A percentile compares a stretch with the other conserved stretches of the same genome.
phyloP scores from a whole-genome alignment of 306 rosid species.

The Mimosa pudica region DNA sequence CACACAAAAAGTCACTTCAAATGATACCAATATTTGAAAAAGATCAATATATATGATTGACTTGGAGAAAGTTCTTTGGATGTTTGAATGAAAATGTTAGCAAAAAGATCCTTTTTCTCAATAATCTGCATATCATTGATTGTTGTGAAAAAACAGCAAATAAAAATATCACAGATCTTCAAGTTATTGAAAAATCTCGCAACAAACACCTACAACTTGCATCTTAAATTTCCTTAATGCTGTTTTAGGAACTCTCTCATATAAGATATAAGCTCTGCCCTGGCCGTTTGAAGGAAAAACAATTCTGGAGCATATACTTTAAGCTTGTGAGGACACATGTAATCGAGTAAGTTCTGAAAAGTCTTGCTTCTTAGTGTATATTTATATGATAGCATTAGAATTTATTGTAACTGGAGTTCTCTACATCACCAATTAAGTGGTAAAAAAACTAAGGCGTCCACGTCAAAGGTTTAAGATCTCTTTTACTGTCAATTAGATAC shows the following conservation, averaged over 20 bases:
- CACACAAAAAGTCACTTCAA: not conserved
- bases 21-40: not conserved
- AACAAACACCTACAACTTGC: not conserved
- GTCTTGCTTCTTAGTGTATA: constrained; percentile 12
- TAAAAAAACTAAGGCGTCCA: not conserved
- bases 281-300: constrained; percentile 77
- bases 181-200: not conserved
- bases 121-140: not conserved
- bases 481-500: constrained; percentile 54
- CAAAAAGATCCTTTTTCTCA: not conserved
- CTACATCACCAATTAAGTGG: not conserved
- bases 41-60: not conserved
- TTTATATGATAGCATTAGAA: constrained; percentile 7
- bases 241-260: constrained; percentile 78
- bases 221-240: not conserved
- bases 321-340: constrained; percentile 70
- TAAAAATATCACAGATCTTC: not conserved
- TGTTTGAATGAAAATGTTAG: not conserved
- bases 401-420: not conserved
- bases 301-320: constrained; percentile 88
- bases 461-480: constrained; percentile 23
- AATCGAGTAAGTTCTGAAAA: constrained; percentile 61
- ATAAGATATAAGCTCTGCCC: constrained; percentile 86
- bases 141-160: not conserved
- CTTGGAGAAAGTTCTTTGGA: not conserved